phyloP scores from a whole-genome alignment of 768 basidiomycete genomes.

The Holtermanniella nyarrowii region DNA sequence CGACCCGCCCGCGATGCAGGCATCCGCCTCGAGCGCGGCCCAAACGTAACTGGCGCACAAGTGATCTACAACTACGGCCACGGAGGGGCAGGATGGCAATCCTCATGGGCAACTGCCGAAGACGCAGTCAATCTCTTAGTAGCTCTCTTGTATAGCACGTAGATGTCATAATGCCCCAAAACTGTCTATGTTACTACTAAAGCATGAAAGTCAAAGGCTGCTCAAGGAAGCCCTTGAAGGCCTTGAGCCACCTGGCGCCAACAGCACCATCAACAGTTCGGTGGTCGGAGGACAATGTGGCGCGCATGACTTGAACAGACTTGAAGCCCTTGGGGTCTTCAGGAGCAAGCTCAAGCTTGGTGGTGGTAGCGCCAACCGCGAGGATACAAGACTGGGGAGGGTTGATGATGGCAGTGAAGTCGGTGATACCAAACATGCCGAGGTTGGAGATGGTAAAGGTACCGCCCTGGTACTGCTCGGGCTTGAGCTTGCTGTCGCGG shows the following conservation, averaged over 20 bases:
- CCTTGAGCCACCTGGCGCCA: slow-evolving; percentile 79
- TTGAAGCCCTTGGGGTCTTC: slow-evolving; percentile 93
- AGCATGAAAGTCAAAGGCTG: slow-evolving; percentile 96
- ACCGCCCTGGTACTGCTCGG: slow-evolving; percentile 96
- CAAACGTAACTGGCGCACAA: neutral
- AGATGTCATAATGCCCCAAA: too few relatives aligned
- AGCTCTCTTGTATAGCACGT: too few relatives aligned
- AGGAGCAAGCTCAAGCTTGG: slow-evolving; percentile 75
- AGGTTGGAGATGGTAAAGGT: slow-evolving; percentile 98
- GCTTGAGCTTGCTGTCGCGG: slow-evolving; percentile 88
- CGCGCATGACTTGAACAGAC: slow-evolving; percentile 84
- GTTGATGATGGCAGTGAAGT: slow-evolving; percentile 99
- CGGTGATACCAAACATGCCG: slow-evolving; percentile 84
- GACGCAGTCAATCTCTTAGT: slow-evolving; percentile 15
- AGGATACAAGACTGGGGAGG: slow-evolving; percentile 96
- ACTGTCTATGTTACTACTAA: slow-evolving; percentile 38
- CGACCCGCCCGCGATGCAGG: slow-evolving; percentile 36
- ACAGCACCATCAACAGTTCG: slow-evolving; percentile 93
- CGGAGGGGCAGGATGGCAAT: slow-evolving; percentile 41
- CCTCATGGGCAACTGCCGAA: slow-evolving; percentile 38
- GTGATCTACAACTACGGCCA: slow-evolving; percentile 41
- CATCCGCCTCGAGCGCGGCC: slow-evolving; percentile 19
- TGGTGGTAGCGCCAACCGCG: slow-evolving; percentile 77
- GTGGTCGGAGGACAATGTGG: slow-evolving; percentile 89
- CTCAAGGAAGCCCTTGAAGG: slow-evolving; percentile 93